Percentiles rank a stretch among this genome's conserved stretches.
These are phyloP conservation scores for Hura crepitans DNA, from an alignment of 441 rosid species.

Conservation along the genomic window DNA sequence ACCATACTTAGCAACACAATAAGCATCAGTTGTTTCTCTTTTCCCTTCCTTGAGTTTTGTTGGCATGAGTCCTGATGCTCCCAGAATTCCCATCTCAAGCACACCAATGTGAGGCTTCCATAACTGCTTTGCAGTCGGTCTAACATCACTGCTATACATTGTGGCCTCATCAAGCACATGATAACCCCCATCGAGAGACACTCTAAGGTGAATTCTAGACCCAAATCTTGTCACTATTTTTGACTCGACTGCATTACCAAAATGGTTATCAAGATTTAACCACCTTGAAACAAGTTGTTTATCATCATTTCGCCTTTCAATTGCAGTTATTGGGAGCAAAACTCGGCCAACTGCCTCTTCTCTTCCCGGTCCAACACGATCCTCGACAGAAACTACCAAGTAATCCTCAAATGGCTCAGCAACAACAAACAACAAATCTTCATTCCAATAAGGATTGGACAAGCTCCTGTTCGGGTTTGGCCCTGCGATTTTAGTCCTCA, in stretches of 20 bases:
- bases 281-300: constrained; percentile 64
- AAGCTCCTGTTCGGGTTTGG: constrained; percentile 45
- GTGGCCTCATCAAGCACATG: constrained; percentile 51
- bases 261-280: constrained; percentile 44
- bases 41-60: constrained; percentile 44
- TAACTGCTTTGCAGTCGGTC: constrained; percentile 37
- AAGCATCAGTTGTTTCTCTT: constrained; percentile 41
- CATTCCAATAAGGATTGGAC: constrained; percentile 48
- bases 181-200: constrained; percentile 47
- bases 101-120: constrained; percentile 44
- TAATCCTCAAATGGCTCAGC: constrained; percentile 45
- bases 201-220: constrained; percentile 40
- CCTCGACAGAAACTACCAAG: constrained; percentile 34
- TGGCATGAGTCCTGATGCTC: constrained; percentile 40
- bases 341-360: constrained; percentile 47
- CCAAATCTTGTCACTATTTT: constrained; percentile 23
- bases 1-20: constrained; percentile 53
- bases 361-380: constrained; percentile 30
- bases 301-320: constrained; percentile 63
- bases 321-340: constrained; percentile 52
- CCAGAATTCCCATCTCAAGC: constrained; percentile 49
- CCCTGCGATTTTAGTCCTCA: constrained; percentile 41
- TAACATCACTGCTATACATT: constrained; percentile 41
- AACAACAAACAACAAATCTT: constrained; percentile 54
- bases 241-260: constrained; percentile 33